Evolutionary conservation across 2,329 filamentous ascomycete species (phyloP), one percentile per base, ranked within the genome.

Genomic region (Aspergillus caelatus): DNA sequence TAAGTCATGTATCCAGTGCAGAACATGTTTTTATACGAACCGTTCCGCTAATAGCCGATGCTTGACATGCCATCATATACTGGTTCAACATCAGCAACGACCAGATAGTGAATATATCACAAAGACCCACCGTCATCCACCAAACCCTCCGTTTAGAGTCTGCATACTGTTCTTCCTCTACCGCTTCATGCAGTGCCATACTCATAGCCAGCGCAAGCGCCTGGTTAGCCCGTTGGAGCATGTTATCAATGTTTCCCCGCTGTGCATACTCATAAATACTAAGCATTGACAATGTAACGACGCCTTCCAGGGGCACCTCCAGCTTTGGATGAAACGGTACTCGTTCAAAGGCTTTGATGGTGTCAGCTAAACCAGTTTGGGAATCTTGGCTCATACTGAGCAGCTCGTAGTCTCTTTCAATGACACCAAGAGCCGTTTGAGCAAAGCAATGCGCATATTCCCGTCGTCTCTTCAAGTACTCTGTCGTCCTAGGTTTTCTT

Each of bases 41-140:
- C 65, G 78, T 80, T 61, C 82, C 84, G 72, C 81, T 84, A 26
- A 85, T 81, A 59, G 85, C 84, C 1, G 82, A 80, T 12, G 78
- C 81, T 68, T 86, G 84, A 48, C 82, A 84, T 6, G 81, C 80
- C 62, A 79, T 81, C 19, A 84, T 78, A 62, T 85, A 86, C 75
- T 82, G 32, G 16, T 3, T 10, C 28, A 39, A 54, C 4, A 63
- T 69, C 50, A 64, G 48, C 28, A 57, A 41, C 28, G 7, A 14
- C 26, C 14, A 3, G 3, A 21, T 19, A 57, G 36, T 23, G 23
- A 21, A 26, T 26, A 23, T 14, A 28, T 30, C 12, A 28, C 34
- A 28, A 9, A 32, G 6, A 64, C 61, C 21, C 50, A 74, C 72
- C 48, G 70, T 70, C 68, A 74, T 74, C 73, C 73, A 75, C 73